These are phyloP conservation scores for Verticillium isaacii DNA, from an alignment of 2,329 filamentous ascomycete genomes.

Conservation along the genomic window DNA sequence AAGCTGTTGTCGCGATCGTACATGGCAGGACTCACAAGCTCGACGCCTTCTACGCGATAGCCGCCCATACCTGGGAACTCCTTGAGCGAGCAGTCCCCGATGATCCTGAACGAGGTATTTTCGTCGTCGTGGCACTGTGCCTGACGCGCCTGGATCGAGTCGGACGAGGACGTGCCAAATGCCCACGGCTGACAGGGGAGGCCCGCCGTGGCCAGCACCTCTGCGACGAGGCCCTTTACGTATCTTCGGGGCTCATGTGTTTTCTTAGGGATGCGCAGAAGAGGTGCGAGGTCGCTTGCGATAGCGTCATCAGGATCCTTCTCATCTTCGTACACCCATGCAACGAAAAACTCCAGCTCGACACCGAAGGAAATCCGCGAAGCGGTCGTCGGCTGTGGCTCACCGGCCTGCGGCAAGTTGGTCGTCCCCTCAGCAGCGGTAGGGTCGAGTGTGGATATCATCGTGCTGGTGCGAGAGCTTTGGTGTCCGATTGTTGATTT, in stretches of 20 bases:
- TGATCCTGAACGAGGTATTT: constrained; percentile 2
- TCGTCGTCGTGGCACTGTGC: not conserved
- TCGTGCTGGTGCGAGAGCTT: not conserved
- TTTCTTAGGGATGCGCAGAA: constrained; percentile 13
- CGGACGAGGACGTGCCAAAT: not conserved
- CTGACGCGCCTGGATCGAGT: constrained; percentile 7
- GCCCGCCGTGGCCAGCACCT: constrained; percentile 5
- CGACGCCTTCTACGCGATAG: constrained; percentile 19
- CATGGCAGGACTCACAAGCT: constrained; percentile 27
- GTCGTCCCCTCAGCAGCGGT: not conserved
- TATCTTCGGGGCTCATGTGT: no score
- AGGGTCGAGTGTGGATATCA: not conserved
- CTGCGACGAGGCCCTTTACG: not conserved
- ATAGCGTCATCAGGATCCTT: constrained; percentile 16
- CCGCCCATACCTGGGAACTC: constrained; percentile 4
- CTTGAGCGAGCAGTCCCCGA: constrained; percentile 3
- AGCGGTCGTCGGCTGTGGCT: not conserved
- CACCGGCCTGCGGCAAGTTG: not conserved
- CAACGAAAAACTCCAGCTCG: constrained; percentile 19
- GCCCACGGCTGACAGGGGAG: constrained; percentile 3
- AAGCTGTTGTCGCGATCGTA: constrained; percentile 22
- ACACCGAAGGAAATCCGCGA: constrained; percentile 20
- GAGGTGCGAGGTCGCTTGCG: constrained; percentile 16
- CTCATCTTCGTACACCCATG: constrained; percentile 10
- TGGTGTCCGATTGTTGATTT: no score